Base-by-base conservation (phyloP, 306 rosid species). In the Vigna unguiculata region DNA sequence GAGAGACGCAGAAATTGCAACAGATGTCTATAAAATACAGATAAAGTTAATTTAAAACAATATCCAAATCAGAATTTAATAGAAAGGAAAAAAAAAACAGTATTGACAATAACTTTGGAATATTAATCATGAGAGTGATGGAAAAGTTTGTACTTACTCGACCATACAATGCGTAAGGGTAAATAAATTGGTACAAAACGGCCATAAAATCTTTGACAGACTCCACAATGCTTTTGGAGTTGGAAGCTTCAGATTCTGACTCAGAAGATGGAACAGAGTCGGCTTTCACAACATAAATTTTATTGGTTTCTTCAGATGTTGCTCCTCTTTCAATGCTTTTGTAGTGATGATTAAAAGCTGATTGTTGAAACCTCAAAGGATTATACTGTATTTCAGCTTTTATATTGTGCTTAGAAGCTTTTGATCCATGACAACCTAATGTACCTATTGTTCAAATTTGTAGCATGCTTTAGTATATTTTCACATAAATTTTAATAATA, bases 161-260 rank as follows among this genome's bases (percentile, higher is more conserved):
- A 82, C 80, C 88, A 51, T 86, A 74, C 67, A 86, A 84, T 75
- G 93, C 83, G 83, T 90, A 89, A 9, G 97, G 97, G 83, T 90
- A 75, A 36, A 92, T 86, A 82, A 92, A 90, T 84, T 88, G 69
- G 67, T 85, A 86, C 67, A 90, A 0, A 28, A 19, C 9, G 0
- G 0, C 1, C 1, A 30, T 2, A 6, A 59, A 7, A 0, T 14
- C 6, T 81, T 43, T 86, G 24, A 59, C 6, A 20, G 86, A 48
- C 30, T 15, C 45, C 75, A 77, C 52, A 66, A 73, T 36, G 58
- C 21, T 83, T 78, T 84, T 80, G 3, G 79, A 21, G 71, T 64
- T 65, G 79, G 65, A 76, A 64, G 79, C 78, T 53, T 15, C 85
- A 54, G 93, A 69, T 49, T 86, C 90, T 16, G 88, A 78, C 76